Base-by-base conservation (phyloP, 1,139 yeast genomes). In the Komagataea norvegica region DNA sequence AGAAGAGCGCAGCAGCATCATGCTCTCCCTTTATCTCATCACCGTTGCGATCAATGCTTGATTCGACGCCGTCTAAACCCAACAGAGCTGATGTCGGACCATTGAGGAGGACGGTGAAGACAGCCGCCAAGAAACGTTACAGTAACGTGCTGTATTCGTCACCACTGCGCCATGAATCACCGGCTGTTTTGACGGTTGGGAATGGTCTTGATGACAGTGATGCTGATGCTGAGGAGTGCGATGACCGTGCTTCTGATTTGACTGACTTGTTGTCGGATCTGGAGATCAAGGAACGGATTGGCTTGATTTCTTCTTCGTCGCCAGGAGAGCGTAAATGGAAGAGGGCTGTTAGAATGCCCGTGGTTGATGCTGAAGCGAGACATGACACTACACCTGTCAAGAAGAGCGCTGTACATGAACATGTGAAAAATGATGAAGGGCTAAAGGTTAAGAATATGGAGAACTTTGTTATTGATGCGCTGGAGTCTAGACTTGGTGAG, bases 241-340 rank as follows among this genome's bases (percentile, higher is more conserved):
- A 8, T 2, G 13, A 13, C 23, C 15, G 11, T 19, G 6, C 31
- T 10, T 8, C 6, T 17, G 47, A 38, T 3, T 31, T 56, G 21
- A 40, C 44, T 9, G 49, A 44, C 3, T 30, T 51, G 13, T 37
- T 54, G 16, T 35, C 44, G 14, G 53, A 54, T 26, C 31, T 52
- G 13, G 46, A 43, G 16, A 40, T 51, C 34, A 47, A 47, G 31
- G 56, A 54, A 17, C 38, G 55, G n/a, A 47, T 43, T 24, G 31
- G 37, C 9, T 21, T 52, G 19, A 44, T 41, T 4, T 14, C 21
- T 15, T n/a, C n/a, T 2, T n/a, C n/a, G n/a, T n/a, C n/a, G n/a
- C n/a, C n/a, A n/a, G 19, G 25, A n/a, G 15, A 13, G 19, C 18
- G 10, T 8, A 18, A 13, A 14, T 23, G 17, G 14, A 22, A 17